phyloP scores from a whole-genome alignment of 2,329 filamentous ascomycete genomes.

The Biscogniauxia marginata region DNA sequence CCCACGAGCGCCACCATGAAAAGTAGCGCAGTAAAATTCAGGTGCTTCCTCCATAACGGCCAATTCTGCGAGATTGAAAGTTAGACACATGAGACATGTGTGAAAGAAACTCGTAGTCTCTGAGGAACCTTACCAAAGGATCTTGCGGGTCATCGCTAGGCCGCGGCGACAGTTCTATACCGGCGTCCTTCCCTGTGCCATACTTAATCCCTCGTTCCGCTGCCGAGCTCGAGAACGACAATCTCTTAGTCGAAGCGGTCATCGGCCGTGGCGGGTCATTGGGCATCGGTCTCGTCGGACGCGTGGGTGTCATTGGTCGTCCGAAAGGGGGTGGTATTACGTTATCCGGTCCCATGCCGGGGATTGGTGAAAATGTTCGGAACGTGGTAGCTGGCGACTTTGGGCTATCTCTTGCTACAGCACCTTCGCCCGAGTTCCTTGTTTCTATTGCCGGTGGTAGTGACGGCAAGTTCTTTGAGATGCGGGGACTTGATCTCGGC shows the following conservation, averaged over 20 bases:
- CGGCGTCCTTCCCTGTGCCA: constrained; percentile 41
- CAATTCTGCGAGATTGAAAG: constrained; percentile 46
- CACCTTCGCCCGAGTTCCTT: constrained; percentile 1
- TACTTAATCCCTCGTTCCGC: constrained; percentile 45
- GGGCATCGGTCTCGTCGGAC: constrained; percentile 19
- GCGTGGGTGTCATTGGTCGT: constrained; percentile 8
- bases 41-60: constrained; percentile 53
- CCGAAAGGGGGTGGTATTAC: constrained; percentile 15
- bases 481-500: constrained; percentile 16
- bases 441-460: constrained; percentile 25
- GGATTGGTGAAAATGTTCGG: constrained; percentile 11
- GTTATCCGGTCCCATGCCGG: constrained; percentile 10
- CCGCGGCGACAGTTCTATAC: constrained; percentile 51
- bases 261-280: constrained; percentile 27
- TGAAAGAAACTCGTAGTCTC: background rate
- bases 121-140: constrained; percentile 45
- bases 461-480: constrained; percentile 26
- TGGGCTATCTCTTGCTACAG: background rate
- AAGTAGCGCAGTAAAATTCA: constrained; percentile 48
- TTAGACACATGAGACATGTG: background rate
- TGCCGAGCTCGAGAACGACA: constrained; percentile 36
- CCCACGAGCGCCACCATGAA: constrained; percentile 45
- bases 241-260: constrained; percentile 35
- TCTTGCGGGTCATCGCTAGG: constrained; percentile 55
- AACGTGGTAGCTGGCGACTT: constrained; percentile 4